Conservation (phyloP, 352 stramenopile species). For the Pythium oligandrum region DNA sequence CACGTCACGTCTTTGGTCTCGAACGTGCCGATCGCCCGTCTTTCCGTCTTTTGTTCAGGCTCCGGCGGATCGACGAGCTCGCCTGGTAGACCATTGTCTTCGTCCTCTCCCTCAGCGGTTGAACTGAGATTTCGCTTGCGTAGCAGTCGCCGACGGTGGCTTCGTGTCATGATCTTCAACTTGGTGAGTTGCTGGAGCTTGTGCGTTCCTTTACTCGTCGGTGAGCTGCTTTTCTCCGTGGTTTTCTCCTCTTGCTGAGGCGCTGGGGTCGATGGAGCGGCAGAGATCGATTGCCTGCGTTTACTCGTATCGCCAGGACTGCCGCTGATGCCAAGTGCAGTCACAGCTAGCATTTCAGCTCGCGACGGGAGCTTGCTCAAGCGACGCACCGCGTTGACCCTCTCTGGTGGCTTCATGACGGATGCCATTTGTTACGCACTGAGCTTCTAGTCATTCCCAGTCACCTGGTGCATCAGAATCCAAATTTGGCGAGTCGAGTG, state of each 20-base stretch:
- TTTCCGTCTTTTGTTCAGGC: conserved; percentile 1
- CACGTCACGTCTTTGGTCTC: conserved; percentile 55
- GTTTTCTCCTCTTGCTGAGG: neutral
- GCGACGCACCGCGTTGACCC: too few species aligned
- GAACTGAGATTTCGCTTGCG: conserved; percentile 4
- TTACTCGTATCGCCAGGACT: too few species aligned
- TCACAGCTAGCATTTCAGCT: too few species aligned
- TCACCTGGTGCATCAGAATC: neutral
- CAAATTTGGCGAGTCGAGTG: neutral
- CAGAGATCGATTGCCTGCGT: too few species aligned
- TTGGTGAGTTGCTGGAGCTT: conserved; percentile 14
- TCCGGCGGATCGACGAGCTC: neutral
- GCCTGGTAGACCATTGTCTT: neutral
- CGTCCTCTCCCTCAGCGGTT: too few species aligned
- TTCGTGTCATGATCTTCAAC: conserved; percentile 17
- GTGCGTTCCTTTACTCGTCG: neutral
- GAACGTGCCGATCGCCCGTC: conserved; percentile 36
- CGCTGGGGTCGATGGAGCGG: too few species aligned
- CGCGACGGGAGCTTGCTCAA: too few species aligned
- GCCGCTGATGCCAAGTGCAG: too few species aligned
- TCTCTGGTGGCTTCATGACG: too few species aligned
- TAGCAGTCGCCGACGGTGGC: conserved; percentile 12
- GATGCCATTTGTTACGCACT: too few species aligned
- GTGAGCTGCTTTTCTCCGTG: neutral
- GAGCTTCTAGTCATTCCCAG: too few species aligned